Evolutionary conservation across 2,329 filamentous ascomycete species (phyloP), one percentile per base, ranked within the genome.

Genomic region (Cercospora citrullina): DNA sequence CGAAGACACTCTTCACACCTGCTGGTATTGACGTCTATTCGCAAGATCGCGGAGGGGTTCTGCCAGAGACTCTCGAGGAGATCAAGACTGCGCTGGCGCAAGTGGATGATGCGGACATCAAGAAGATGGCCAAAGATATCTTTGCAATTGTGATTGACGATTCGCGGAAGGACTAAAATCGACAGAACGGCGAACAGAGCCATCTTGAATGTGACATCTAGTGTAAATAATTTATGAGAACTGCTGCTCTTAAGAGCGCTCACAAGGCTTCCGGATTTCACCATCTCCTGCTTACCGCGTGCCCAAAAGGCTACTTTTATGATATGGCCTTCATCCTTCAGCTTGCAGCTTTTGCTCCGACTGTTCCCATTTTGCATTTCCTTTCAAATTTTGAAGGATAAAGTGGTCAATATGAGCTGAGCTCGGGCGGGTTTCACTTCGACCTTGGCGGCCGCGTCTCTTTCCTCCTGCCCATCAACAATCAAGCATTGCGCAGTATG

Each of bases 11-110:
- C 55, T 96, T 96, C 73, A 95, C 92, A 6, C 90, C 90, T 70
- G 91, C 92, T 66, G 93, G 93, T 0, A 75, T 96, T 31, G 93
- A 96, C 79, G 79, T 96, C 9, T 95, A 94, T 78, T 89, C 87
- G 57, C 84, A 90, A 72, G 83, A 85, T 16, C 84, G 80, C 62
- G 85, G 84, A 69, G 90, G 91, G 0, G 71, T 92, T 70, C 85
- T 83, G 64, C 80, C 85, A 66, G 84, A 82, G 76, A 87, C 88
- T 63, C 83, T 89, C 45, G 80, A 79, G 60, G 82, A 77, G 28
- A 87, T 94, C 68, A 83, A 86, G 76, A 78, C 79, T 53, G 87
- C 83, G 36, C 76, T 92, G 72, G 81, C 79, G 61, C 79, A 77
- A 9, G 71, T 91, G 69, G 82, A 84, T 51, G 84, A 82, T 59